Conservation (phyloP, 768 basidiomycete genomes). For the Mycena polygramma region DNA sequence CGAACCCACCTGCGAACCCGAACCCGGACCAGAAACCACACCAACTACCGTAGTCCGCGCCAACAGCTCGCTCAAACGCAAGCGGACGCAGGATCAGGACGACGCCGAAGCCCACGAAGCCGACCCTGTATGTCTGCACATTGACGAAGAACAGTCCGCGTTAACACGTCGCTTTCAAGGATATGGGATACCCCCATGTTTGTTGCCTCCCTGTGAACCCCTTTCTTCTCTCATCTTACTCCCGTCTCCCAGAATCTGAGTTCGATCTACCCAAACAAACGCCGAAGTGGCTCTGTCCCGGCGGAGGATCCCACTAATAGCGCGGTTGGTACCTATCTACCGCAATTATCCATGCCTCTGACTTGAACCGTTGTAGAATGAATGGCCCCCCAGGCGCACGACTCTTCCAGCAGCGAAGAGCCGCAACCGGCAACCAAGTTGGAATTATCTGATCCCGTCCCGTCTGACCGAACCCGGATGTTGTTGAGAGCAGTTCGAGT, state of each 20-base stretch:
- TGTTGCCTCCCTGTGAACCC: not conserved
- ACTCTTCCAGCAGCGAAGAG: not conserved
- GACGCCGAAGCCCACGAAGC: constrained; percentile 34
- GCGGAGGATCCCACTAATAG: constrained; percentile 34
- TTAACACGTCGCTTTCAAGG: constrained; percentile 40
- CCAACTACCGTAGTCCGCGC: not conserved
- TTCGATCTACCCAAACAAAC: constrained; percentile 60
- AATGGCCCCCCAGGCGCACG: not conserved
- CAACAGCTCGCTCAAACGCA: constrained; percentile 46
- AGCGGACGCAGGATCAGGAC: constrained; percentile 44
- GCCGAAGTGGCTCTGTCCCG: constrained; percentile 50
- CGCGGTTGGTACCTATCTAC: not conserved
- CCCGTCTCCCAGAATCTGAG: constrained; percentile 55
- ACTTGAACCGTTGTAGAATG: not conserved
- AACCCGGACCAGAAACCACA: not conserved
- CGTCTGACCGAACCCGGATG: not conserved
- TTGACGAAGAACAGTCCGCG: not conserved
- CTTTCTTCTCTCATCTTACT: constrained; percentile 17
- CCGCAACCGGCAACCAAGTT: not conserved
- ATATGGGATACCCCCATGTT: constrained; percentile 61
- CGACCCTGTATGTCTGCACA: constrained; percentile 28
- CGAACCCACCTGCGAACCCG: not conserved
- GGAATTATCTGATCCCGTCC: not conserved
- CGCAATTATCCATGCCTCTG: not conserved
- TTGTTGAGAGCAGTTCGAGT: not conserved